These are phyloP conservation scores for Lyophyllum shimeji DNA, from an alignment of 768 basidiomycete species.

Conservation along the genomic window DNA sequence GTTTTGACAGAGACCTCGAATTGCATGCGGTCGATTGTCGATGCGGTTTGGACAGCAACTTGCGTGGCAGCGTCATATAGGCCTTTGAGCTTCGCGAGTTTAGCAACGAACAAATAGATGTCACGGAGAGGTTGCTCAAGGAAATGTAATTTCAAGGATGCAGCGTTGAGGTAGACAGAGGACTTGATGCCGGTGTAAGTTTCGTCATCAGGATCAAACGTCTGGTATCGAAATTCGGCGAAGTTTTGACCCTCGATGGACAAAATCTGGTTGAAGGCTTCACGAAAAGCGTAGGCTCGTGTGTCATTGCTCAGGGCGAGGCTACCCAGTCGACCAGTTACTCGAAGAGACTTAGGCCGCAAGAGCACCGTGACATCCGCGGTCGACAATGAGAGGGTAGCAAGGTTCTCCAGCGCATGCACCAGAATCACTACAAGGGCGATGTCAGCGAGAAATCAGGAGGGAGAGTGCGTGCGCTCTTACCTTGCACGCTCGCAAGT, in stretches of 20 bases:
- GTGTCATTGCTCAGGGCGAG: constrained; percentile 81
- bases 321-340: constrained; percentile 82
- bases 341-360: constrained; percentile 66
- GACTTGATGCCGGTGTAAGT: constrained; percentile 81
- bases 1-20: constrained; percentile 90
- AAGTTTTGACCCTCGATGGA: constrained; percentile 95
- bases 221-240: constrained; percentile 93
- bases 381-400: constrained; percentile 87
- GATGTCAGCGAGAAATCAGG: background rate
- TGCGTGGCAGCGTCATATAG: constrained; percentile 93
- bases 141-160: constrained; percentile 87
- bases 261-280: constrained; percentile 80
- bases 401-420: constrained; percentile 67
- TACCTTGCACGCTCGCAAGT: constrained; percentile 82
- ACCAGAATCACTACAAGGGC: constrained; percentile 65
- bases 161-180: constrained; percentile 77
- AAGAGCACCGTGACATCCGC: constrained; percentile 83
- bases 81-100: constrained; percentile 89
- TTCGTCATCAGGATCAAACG: constrained; percentile 73
- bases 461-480: constrained; percentile 12
- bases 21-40: constrained; percentile 93
- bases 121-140: constrained; percentile 89
- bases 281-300: constrained; percentile 43
- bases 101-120: constrained; percentile 78
- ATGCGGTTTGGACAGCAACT: constrained; percentile 87